Evolutionary conservation across 225 moss, liverwort and hornwort species (phyloP).

Genomic region (Thuidium tamariscinum): DNA sequence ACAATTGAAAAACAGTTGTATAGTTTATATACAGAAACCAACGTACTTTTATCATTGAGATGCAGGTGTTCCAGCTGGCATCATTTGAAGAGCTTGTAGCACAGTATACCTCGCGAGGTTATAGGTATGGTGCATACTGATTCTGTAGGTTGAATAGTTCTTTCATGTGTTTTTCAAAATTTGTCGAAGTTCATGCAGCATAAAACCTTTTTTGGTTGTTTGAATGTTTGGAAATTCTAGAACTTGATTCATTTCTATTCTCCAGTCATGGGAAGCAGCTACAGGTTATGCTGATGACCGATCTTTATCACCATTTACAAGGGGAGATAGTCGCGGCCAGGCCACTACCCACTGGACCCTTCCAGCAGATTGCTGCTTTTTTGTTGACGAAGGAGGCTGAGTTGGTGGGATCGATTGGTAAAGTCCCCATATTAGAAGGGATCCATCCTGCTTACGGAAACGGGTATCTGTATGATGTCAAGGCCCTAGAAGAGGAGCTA

Average conservation of each 20-base stretch:
- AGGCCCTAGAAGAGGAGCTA: conserved; percentile 59
- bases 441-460: conserved; percentile 80
- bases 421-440: conserved; percentile 44
- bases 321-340: conserved; percentile 79
- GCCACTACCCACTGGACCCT: conserved; percentile 68
- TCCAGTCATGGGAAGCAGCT: conserved; percentile 72
- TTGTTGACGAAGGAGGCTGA: conserved; percentile 59
- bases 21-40: not conserved
- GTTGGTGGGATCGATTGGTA: conserved; percentile 35
- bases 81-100: conserved; percentile 75
- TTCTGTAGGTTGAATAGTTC: not conserved
- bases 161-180: not conserved
- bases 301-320: conserved; percentile 90
- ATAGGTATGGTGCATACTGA: conserved; percentile 40
- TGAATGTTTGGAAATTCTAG: not conserved
- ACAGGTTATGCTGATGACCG: conserved; percentile 75
- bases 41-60: not conserved
- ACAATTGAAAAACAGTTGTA: not conserved
- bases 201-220: not conserved
- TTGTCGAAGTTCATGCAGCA: not conserved
- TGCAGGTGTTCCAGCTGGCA: conserved; percentile 67
- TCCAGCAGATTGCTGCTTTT: conserved; percentile 75
- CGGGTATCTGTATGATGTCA: conserved; percentile 50
- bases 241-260: not conserved
- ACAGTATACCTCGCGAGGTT: conserved; percentile 70